These are phyloP conservation scores for Aspergillus awamori DNA, from an alignment of 2,329 filamentous ascomycete genomes.

Conservation along the genomic window DNA sequence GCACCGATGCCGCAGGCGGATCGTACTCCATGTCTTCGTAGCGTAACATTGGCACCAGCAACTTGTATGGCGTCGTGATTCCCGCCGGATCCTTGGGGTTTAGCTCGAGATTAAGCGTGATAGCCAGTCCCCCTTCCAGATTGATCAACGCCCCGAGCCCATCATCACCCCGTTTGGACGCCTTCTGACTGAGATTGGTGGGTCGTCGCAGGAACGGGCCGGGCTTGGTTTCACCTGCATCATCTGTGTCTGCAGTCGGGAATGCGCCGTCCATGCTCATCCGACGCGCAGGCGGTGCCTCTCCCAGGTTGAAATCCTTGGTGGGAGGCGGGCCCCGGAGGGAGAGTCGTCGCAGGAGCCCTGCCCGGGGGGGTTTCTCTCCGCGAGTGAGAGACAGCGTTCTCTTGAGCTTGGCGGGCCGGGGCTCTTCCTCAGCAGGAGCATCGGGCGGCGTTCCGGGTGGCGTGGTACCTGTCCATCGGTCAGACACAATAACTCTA, in stretches of 20 bases:
- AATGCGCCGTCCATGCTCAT: conserved; percentile 41
- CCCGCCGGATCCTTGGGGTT: conserved; percentile 82
- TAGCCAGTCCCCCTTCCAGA: conserved; percentile 80
- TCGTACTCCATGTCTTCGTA: conserved; percentile 51
- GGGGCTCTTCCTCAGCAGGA: conserved; percentile 33
- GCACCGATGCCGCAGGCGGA: conserved; percentile 36
- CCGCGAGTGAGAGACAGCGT: conserved; percentile 65
- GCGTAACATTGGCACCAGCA: conserved; percentile 77
- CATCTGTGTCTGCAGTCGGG: conserved; percentile 32
- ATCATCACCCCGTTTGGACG: conserved; percentile 58
- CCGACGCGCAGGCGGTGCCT: conserved; percentile 28
- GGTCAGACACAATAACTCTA: conserved; percentile 36
- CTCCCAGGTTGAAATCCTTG: conserved; percentile 40
- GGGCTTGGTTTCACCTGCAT: conserved; percentile 40
- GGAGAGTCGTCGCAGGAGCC: conserved; percentile 53
- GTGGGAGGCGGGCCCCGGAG: conserved; percentile 46
- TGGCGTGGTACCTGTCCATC: conserved; percentile 71
- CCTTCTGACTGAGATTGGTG: conserved; percentile 67
- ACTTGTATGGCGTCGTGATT: conserved; percentile 81
- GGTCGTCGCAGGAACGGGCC: conserved; percentile 67
- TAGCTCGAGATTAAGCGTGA: conserved; percentile 87
- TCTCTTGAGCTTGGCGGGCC: conserved; percentile 52
- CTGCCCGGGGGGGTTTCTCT: conserved; percentile 49
- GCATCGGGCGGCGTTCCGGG: conserved; percentile 63
- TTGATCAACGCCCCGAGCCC: conserved; percentile 65